Evolutionary conservation across 2,329 filamentous ascomycete species (phyloP), one percentile per base, ranked within the genome.

Genomic region (Arthrobotrys iridis): DNA sequence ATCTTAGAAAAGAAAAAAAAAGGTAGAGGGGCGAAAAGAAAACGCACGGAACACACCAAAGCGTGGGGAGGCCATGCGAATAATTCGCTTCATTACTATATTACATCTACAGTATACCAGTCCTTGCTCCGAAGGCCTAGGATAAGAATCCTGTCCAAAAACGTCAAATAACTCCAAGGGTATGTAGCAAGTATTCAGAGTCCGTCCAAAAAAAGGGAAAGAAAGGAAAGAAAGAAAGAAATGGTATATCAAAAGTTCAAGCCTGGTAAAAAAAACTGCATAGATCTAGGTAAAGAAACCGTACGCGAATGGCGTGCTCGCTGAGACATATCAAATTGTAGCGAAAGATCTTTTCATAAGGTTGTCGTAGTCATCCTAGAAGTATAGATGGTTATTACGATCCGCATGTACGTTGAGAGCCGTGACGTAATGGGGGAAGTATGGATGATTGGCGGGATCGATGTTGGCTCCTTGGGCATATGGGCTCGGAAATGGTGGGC

Each of bases 371-470:
- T 10, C 30, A 26, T 8, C 24, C 20, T 57, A 67, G 37, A 62
- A 74, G 37, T 74, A 74, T 55, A 74, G 30, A 4, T 60, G 62
- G 28, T 41, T 66, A 24, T 65, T 72, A 18, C 70, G 62, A 33
- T 74, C 70, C 15, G 68, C 50, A 20, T 74, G 70, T 20, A 74
- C 70, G 63, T 63, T 74, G 28, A 74, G 45, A 33, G 70, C 11
- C 5, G 70, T 74, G 20, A 74, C 70, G 37, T 74, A 74, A 35
- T 74, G 70, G 13, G 70, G 70, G 45, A 62, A 74, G 22, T 74
- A 74, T 33, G 70, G 70, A 18, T 74, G 70, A 11, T 74, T 65
- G 2, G 70, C 70, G n/a, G 70, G 70, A 24, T 74, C 70, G 24
- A 74, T 74, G 20, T 74, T 74, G 7, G 70, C 52, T 13, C 70